Conservation (phyloP, 345 rosid species). For the Pseudoturritis turrita region DNA sequence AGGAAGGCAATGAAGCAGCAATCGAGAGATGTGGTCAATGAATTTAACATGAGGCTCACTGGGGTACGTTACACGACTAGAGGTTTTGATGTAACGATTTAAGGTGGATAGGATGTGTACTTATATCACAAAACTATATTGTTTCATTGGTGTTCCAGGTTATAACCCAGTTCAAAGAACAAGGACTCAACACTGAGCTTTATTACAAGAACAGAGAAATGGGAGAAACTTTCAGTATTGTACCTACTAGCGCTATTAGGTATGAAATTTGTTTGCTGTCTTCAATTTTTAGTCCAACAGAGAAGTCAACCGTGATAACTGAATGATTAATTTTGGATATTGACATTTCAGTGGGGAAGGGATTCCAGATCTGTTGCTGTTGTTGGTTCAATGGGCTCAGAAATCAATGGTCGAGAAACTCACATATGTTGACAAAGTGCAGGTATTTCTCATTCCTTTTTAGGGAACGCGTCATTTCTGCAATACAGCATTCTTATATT, state of each 20-base stretch:
- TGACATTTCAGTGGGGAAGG: slow-evolving; percentile 74
- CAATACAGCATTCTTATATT: slow-evolving; percentile 17
- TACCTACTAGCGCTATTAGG: slow-evolving; percentile 94
- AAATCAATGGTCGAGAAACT: slow-evolving; percentile 95
- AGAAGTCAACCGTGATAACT: not conserved
- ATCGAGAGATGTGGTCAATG: slow-evolving; percentile 54
- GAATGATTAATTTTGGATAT: slow-evolving; percentile 25
- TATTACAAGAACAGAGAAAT: slow-evolving; percentile 82
- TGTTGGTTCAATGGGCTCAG: slow-evolving; percentile 88
- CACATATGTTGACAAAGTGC: slow-evolving; percentile 70
- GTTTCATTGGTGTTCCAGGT: slow-evolving; percentile 39
- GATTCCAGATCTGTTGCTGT: slow-evolving; percentile 75
- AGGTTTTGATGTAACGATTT: too few species aligned
- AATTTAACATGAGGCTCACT: slow-evolving; percentile 66
- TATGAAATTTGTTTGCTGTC: slow-evolving; percentile 16
- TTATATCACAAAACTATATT: not conserved
- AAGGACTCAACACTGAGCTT: slow-evolving; percentile 84
- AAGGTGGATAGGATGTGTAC: not conserved
- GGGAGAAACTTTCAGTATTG: slow-evolving; percentile 77
- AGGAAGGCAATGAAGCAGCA: slow-evolving; percentile 64
- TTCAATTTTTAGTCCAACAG: not conserved
- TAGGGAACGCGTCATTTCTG: not conserved
- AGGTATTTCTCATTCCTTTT: slow-evolving; percentile 39
- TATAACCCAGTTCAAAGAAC: slow-evolving; percentile 73
- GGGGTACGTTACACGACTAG: slow-evolving; percentile 37